These are phyloP conservation scores for Rhizopogon rudus DNA, from an alignment of 768 basidiomycete species.

Conservation along the genomic window DNA sequence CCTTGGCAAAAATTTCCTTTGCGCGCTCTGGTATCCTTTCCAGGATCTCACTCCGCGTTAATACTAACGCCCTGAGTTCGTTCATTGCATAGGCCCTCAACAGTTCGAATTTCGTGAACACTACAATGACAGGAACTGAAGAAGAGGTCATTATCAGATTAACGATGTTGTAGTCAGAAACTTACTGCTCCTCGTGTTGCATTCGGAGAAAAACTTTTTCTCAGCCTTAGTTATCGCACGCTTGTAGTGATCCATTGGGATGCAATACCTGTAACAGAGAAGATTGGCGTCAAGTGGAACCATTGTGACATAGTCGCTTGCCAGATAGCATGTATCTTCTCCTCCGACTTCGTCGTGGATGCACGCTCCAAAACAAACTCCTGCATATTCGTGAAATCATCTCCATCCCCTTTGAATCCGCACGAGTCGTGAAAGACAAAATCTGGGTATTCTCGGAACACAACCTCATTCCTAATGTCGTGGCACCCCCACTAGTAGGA, in stretches of 20 bases:
- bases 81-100: too few species aligned
- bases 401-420: background rate
- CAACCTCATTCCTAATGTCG: constrained; percentile 24
- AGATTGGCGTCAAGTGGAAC: too few species aligned
- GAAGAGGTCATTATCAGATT: background rate
- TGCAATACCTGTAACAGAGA: background rate
- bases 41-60: too few species aligned
- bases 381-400: background rate
- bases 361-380: background rate
- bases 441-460: constrained; percentile 21
- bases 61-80: too few species aligned
- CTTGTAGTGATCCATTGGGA: background rate
- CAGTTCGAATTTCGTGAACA: background rate
- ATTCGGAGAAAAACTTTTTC: background rate
- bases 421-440: constrained; percentile 31
- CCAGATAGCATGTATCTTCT: background rate
- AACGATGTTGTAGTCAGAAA: background rate
- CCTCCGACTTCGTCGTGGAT: background rate
- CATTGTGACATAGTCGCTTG: background rate
- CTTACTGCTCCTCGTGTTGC: background rate
- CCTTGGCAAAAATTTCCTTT: too few species aligned
- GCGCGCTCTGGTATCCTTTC: too few species aligned
- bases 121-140: background rate
- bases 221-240: background rate
- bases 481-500: constrained; percentile 15